Evolutionary conservation across 73 alveolate genomes (phyloP), one percentile per base, ranked within the genome.

Genomic region (Blepharisma stoltei): DNA sequence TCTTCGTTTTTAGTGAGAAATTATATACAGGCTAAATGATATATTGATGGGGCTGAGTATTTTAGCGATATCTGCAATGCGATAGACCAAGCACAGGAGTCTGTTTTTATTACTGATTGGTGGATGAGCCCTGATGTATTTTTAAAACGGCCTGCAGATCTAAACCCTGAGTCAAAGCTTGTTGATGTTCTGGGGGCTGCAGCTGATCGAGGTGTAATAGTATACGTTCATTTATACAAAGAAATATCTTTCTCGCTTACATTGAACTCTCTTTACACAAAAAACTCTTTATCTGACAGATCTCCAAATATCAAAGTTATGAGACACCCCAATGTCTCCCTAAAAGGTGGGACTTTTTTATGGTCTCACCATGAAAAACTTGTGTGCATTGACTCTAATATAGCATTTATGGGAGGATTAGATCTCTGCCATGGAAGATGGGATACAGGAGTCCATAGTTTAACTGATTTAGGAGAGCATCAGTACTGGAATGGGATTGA

Each of bases 311-410:
- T 95, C 55, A 83, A 87, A 67, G 95, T 95, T 37, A 54, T 88
- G 21, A 78, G 98, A 27, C 98, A 94, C 78, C 97, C 99, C 21
- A 54, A 67, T 20, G 86, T 88, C 55, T 67, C 88, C 14, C 54
- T 93, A 23, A 52, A 54, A 1, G 79, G 79, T n/a, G 79, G 79
- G 5, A 88, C 86, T 6, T 70, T 85, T 21, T 67, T 92, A 60
- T 95, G 99, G 98, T 81, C 96, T 44, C 98, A 95, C 88, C 99
- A 95, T 81, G 98, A 91, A 55, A 95, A 95, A 84, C 77, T 95
- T 70, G 96, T 92, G 6, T 90, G 95, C 37, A 87, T 95, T 6
- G 99, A 95, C 81, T 85, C 90, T 50, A 65, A 78, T 54, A 81
- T 89, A 6, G 98, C 92, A 0, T 95, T 92, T 81, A 78, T 95